Evolutionary conservation across 1,284 basidiomycete genomes (phyloP).

Genomic region (Mycena sp.): DNA sequence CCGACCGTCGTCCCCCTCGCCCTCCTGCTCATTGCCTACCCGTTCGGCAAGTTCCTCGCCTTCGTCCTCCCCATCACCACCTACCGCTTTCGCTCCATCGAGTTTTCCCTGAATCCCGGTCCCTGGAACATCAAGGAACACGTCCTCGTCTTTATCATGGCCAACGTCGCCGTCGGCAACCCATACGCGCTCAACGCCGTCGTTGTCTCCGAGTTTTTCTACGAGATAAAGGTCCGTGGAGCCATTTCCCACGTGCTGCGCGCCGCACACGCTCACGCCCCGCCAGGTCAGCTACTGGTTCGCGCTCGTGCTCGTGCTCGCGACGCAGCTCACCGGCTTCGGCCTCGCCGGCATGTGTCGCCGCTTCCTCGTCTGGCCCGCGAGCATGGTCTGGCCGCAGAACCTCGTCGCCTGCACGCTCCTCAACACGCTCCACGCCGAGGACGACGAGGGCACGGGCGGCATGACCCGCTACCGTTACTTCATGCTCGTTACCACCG

Average conservation of each 20-base stretch:
- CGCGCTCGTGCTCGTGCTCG: slow-evolving; percentile 60
- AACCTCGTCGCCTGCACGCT: slow-evolving; percentile 89
- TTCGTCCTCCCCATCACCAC: slow-evolving; percentile 69
- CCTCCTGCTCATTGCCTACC: slow-evolving; percentile 73
- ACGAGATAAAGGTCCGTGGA: slow-evolving; percentile 35
- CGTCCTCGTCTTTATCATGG: slow-evolving; percentile 86
- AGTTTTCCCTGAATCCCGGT: slow-evolving; percentile 83
- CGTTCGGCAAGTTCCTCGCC: slow-evolving; percentile 75
- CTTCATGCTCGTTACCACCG: slow-evolving; percentile 70
- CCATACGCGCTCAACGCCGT: no score
- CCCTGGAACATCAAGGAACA: slow-evolving; percentile 92
- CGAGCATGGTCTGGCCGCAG: slow-evolving; percentile 94
- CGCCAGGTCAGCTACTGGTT: no score
- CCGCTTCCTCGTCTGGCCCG: slow-evolving; percentile 88
- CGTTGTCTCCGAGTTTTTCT: slow-evolving; percentile 77
- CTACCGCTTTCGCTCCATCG: slow-evolving; percentile 66
- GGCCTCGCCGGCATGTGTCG: slow-evolving; percentile 82
- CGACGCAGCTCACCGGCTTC: slow-evolving; percentile 81
- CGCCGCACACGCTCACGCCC: no score
- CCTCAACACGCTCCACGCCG: slow-evolving; percentile 90
- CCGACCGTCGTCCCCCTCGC: slow-evolving; percentile 76
- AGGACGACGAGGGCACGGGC: slow-evolving; percentile 71
- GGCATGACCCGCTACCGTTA: slow-evolving; percentile 82
- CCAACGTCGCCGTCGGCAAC: slow-evolving; percentile 74
- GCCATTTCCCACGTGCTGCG: no score